Base-by-base conservation (phyloP, 495 filamentous ascomycete genomes). In the Chaetomium cochliodes region DNA sequence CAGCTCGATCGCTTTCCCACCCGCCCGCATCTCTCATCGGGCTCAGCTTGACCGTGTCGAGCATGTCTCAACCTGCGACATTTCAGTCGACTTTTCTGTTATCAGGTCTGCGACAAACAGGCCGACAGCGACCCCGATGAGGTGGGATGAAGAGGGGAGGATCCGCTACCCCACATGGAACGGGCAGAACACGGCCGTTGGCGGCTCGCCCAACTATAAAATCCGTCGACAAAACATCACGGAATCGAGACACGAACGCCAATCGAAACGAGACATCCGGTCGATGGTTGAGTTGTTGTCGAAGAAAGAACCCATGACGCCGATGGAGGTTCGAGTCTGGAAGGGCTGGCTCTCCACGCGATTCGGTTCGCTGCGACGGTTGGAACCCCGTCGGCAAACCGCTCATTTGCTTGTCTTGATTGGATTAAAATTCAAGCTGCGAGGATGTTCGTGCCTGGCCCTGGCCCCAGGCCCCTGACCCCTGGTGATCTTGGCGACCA, bases 361-460 rank as follows among this genome's bases (percentile, higher is more conserved):
- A 39, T 46, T 50, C n/a, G 26, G 44, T 60, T 60, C 58, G 58
- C 46, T 53, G 22, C 47, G 47, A 53, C 44, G n/a, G 46, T 20
- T 49, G n/a, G 16, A 60, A 37, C n/a, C 11, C 11, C 44, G 28
- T 25, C 54, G 20, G 55, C 54, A 44, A 44, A 50, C 42, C 44
- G 26, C 11, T 16, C 0, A 11, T 16, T 58, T 44, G 55, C 20
- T 18, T 11, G 20, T 0, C 25, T 47, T 59, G 57, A 59, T 59
- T 59, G 57, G 57, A 6, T 33, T 13, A 30, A 46, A 33, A 23
- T 33, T 16, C 41, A 59, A 59, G 39, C 9, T 47, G 57, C 22
- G 37, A 26, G 55, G 18, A 28, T 4, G n/a, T 25, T 15, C 50
- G 23, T 30, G 13, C 53, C 33, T 42, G 55, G 9, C 23, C 18